Percentiles rank a stretch among this genome's conserved stretches.
phyloP scores from a whole-genome alignment of 495 filamentous ascomycete species.

The Neurospora cerealis region DNA sequence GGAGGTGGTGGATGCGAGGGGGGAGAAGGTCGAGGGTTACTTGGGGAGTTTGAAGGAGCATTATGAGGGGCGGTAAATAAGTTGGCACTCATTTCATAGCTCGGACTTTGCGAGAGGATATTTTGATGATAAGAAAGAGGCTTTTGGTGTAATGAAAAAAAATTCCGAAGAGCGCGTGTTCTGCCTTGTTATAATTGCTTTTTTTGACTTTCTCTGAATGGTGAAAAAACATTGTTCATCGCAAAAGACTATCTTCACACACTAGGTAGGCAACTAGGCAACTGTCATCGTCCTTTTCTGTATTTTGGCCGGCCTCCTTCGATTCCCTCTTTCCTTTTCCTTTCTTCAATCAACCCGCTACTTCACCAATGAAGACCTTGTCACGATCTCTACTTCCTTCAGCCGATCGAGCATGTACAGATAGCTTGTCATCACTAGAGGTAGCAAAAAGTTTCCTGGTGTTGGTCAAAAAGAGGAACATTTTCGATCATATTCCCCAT shows the following conservation, averaged over 20 bases:
- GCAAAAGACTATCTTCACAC: neutral
- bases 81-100: neutral
- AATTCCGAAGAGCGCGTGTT: accelerated
- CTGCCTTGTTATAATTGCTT: neutral
- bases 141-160: neutral
- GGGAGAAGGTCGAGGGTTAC: neutral
- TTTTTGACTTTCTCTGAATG: too few relatives aligned
- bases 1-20: neutral
- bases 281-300: neutral
- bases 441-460: too few relatives aligned
- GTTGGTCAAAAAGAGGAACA: too few relatives aligned
- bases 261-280: neutral
- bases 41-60: neutral
- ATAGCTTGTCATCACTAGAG: too few relatives aligned
- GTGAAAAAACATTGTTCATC: neutral
- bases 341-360: neutral
- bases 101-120: neutral
- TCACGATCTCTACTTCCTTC: neutral
- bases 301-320: neutral
- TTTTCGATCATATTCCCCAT: too few relatives aligned
- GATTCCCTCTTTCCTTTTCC: neutral
- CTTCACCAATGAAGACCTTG: neutral
- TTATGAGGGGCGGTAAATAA: neutral
- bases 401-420: neutral
- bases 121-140: neutral